phyloP scores from a whole-genome alignment of 257 asterid genomes.

The Scutellaria minor region DNA sequence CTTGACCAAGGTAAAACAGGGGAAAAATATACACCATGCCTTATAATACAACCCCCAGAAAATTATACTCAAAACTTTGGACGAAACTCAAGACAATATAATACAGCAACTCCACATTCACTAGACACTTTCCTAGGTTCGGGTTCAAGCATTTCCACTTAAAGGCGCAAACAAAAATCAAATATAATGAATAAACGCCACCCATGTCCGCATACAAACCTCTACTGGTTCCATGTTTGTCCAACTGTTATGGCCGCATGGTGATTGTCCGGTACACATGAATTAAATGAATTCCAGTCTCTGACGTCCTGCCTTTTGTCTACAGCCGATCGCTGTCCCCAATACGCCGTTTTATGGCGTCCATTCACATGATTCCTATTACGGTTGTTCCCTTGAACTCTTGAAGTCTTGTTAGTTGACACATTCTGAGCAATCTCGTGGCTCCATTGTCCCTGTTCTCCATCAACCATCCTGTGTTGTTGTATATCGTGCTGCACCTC shows the following conservation, averaged over 20 bases:
- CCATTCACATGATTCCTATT: slow-evolving; percentile 25
- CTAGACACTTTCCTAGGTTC: neutral
- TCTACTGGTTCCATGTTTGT: slow-evolving; percentile 43
- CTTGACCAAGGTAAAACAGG: neutral
- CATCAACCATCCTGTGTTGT: slow-evolving; percentile 27
- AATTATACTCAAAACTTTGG: slow-evolving; percentile 41
- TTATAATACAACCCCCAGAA: slow-evolving; percentile 36
- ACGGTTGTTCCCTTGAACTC: slow-evolving; percentile 30
- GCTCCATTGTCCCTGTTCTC: slow-evolving; percentile 33
- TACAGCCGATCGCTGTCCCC: slow-evolving; percentile 9
- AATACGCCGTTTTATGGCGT: slow-evolving; percentile 17
- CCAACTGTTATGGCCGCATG: slow-evolving; percentile 42
- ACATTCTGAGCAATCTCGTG: neutral
- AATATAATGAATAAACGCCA: slow-evolving; percentile 20
- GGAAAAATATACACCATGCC: neutral
- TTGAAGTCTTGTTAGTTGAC: slow-evolving; percentile 5
- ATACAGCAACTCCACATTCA: slow-evolving; percentile 33
- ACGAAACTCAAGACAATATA: slow-evolving; percentile 13
- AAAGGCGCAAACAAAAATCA: neutral
- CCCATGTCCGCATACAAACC: slow-evolving; percentile 22
- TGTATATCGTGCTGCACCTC: slow-evolving; percentile 22
- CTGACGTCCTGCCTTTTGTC: slow-evolving; percentile 22
- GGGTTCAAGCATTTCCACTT: neutral
- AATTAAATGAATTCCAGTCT: slow-evolving; percentile 37
- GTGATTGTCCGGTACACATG: slow-evolving; percentile 34